These are phyloP conservation scores for Boletus subparvulus DNA, from an alignment of 768 basidiomycete genomes.

Conservation along the genomic window DNA sequence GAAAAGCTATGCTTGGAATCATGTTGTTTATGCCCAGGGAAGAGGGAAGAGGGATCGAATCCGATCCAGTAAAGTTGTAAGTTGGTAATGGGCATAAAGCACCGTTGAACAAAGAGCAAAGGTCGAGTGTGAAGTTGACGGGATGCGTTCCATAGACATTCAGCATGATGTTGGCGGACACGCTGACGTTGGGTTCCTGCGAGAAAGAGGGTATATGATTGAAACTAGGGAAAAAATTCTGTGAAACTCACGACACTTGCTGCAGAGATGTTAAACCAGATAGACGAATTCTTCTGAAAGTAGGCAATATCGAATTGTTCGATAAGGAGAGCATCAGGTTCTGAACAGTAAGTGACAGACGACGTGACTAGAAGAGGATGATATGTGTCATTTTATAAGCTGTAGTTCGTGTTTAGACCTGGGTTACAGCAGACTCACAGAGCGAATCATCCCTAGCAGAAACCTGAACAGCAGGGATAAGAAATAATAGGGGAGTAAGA, in stretches of 20 bases:
- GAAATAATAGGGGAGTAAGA: constrained; percentile 40
- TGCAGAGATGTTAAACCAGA: constrained; percentile 83
- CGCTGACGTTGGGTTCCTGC: constrained; percentile 73
- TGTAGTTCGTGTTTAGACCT: background rate
- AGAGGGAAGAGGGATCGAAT: constrained; percentile 62
- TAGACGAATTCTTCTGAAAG: constrained; percentile 66
- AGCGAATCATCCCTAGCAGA: constrained; percentile 54
- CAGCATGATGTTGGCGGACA: constrained; percentile 77
- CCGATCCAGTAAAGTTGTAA: constrained; percentile 87
- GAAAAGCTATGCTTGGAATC: constrained; percentile 80
- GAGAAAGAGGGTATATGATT: constrained; percentile 14
- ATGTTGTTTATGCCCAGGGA: constrained; percentile 52
- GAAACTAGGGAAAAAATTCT: background rate
- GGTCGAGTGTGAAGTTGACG: constrained; percentile 81
- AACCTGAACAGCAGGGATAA: constrained; percentile 40
- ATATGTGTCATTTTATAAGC: constrained; percentile 1
- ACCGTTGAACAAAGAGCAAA: constrained; percentile 76
- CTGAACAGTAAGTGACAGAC: constrained; percentile 83
- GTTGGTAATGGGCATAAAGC: constrained; percentile 79
- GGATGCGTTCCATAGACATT: constrained; percentile 87
- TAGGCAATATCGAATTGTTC: constrained; percentile 76
- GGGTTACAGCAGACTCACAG: constrained; percentile 46
- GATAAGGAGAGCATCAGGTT: constrained; percentile 76
- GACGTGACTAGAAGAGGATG: constrained; percentile 60
- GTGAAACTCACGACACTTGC: constrained; percentile 72